These are phyloP conservation scores for Aureobasidium musti DNA, from an alignment of 2,329 filamentous ascomycete species.

Conservation along the genomic window DNA sequence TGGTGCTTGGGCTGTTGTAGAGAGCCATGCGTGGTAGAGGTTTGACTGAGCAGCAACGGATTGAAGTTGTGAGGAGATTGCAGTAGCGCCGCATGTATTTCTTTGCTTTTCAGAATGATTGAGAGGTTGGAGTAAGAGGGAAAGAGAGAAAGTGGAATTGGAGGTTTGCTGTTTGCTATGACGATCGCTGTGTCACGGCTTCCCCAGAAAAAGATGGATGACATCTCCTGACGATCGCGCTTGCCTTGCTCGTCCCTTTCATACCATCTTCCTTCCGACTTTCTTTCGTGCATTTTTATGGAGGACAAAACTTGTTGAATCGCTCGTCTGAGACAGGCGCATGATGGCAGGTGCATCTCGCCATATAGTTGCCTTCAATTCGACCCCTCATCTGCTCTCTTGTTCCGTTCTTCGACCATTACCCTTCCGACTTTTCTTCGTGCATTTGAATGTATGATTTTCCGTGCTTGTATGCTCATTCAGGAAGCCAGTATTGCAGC, in stretches of 20 bases:
- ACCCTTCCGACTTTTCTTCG: neutral
- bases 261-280: slow-evolving; percentile 8
- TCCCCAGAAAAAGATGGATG: slow-evolving; percentile 15
- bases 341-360: no score
- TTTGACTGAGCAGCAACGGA: neutral
- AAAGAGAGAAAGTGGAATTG: neutral
- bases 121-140: neutral
- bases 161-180: slow-evolving; percentile 11
- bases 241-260: neutral
- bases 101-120: neutral
- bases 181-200: slow-evolving; percentile 12
- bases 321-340: neutral
- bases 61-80: neutral
- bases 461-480: neutral
- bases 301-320: neutral
- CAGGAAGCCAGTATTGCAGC: neutral
- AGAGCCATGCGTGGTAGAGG: slow-evolving; percentile 4
- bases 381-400: neutral
- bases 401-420: neutral
- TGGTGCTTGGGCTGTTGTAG: slow-evolving; percentile 22
- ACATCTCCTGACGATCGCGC: slow-evolving; percentile 22
- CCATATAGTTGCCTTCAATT: no score
- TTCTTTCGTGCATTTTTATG: neutral
- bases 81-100: slow-evolving; percentile 21
- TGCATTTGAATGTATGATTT: neutral